Evolutionary conservation across 176 grass and related monocot species (phyloP), one percentile per base, ranked within the genome.

Genomic region (Bonia amplexicaulis): DNA sequence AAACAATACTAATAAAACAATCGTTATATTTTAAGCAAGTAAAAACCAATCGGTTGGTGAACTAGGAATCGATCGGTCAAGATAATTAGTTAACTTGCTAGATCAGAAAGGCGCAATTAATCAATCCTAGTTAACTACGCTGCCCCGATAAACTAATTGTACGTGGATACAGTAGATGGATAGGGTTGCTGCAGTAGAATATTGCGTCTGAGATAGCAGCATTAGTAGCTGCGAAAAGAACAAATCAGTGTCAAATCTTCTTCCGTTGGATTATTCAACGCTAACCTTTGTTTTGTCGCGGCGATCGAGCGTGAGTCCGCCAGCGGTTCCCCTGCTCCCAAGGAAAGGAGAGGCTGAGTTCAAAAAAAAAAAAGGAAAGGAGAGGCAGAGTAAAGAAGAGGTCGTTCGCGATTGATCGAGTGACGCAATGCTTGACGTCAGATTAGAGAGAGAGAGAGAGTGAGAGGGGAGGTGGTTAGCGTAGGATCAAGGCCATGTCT

Each of bases 401-500:
- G 19, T 20, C 71, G 13, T 7, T 23, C 6, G 3, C 0, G 40
- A 2, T 15, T 23, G 22, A 76, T 66, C 15, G 14, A 49, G 15
- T 44, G n/a, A 58, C 62, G 4, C 49, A 44, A 40, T 26, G 33
- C 60, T 85, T 9, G 31, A 66, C 57, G 31, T 74, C 82, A 42
- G 2, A 41, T 75, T 14, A 44, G 69, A 17, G 66, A 37, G 12
- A 26, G 19, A 6, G 20, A 74, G 51, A 6, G 57, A 19, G 39
- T 20, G n/a, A 26, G 12, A 26, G 1, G 22, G 65, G 51, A 25
- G 82, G 45, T 20, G 12, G 12, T 13, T 84, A 65, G 81, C 46
- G 82, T 76, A 76, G 71, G 82, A 54, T 76, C 40, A 51, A 84
- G 45, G 82, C 82, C 19, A 60, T 22, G 49, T 27, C 37, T 47